Evolutionary conservation across 495 filamentous ascomycete species (phyloP).

Genomic region (Neurospora sublineolata): DNA sequence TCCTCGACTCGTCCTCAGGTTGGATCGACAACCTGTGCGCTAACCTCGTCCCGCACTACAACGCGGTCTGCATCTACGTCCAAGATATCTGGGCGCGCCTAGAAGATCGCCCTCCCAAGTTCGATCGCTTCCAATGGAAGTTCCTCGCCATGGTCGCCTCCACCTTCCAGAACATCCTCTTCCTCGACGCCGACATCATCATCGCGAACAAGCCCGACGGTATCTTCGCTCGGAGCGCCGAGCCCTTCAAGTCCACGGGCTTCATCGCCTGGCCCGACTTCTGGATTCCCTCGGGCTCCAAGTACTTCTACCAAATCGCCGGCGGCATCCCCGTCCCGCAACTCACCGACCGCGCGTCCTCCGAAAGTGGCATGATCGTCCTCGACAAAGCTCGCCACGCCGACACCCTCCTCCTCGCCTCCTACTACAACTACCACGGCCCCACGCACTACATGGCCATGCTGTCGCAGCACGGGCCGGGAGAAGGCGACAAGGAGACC

Average conservation of each 20-base stretch:
- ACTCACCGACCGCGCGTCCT: slow-evolving; percentile 27
- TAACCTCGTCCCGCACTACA: slow-evolving; percentile 35
- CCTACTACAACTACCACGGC: slow-evolving; percentile 55
- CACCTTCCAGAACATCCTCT: slow-evolving; percentile 48
- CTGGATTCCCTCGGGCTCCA: slow-evolving; percentile 43
- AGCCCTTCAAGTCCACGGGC: slow-evolving; percentile 41
- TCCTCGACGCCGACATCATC: slow-evolving; percentile 51
- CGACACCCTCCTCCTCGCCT: slow-evolving; percentile 41
- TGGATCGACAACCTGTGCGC: slow-evolving; percentile 45
- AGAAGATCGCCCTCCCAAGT: background rate
- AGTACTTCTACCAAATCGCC: slow-evolving; percentile 43
- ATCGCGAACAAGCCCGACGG: slow-evolving; percentile 41
- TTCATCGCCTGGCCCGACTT: slow-evolving; percentile 55
- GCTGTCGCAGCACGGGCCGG: slow-evolving; percentile 43
- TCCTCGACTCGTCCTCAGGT: slow-evolving; percentile 37
- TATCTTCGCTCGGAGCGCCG: slow-evolving; percentile 29
- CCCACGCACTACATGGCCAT: slow-evolving; percentile 47
- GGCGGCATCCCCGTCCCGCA: slow-evolving; percentile 22
- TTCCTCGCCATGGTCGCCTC: slow-evolving; percentile 50
- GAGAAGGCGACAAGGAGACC: slow-evolving; percentile 56
- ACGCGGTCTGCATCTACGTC: slow-evolving; percentile 38
- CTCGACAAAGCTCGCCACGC: slow-evolving; percentile 44
- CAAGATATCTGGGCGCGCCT: slow-evolving; percentile 4
- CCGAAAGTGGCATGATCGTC: slow-evolving; percentile 48
- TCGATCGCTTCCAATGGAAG: slow-evolving; percentile 45